Base-by-base conservation (phyloP, 345 rosid species). In the Triadica sebifera region DNA sequence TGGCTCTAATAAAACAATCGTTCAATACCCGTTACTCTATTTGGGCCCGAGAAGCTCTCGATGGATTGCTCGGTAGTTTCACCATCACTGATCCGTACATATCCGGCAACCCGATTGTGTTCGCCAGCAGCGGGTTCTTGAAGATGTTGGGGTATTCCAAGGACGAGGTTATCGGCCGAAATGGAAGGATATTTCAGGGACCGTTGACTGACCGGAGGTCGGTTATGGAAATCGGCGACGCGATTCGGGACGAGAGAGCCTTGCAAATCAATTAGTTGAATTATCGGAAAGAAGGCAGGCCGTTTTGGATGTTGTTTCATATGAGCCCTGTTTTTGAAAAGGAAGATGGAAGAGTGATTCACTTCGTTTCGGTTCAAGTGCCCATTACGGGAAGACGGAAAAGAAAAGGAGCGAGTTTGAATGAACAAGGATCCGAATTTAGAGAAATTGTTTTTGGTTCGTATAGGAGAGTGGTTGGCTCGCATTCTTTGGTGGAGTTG, bases 91-190 rank as follows among this genome's bases (percentile, higher is more conserved):
- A 93, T 77, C 99, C 99, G 56, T 78, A 83, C 65, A 81, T 91
- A 12, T 75, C 92, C 65, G 96, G 93, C 55, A 97, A 95, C 82
- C 99, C 98, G 15, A 93, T 95, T 39, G 97, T 95, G 59, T 93
- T 86, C 74, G 98, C 98, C 8, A 91, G 97, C 83, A 52, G 69
- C 1, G 91, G 93, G 69, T 95, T 95, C 76, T 56, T 89, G 56
- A 89, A 95, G 76, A 89, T 91, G 94, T 78, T 89, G 0, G 94
- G 97, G 0, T 95, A 89, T 73, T 75, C 91, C 0, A 67, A 55
- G 11, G 91, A 88, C 46, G 92, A 95, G 49, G 91, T 95, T 20
- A 63, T 95, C 41, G 99, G 99, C 11, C 79, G 72, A 52, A 95
- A 95, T 69, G 99, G 98, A 24, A 81, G 92, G 78, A 46, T 85